These are phyloP conservation scores for Paecilomyces formosus DNA, from an alignment of 2,329 filamentous ascomycete species.

Conservation along the genomic window DNA sequence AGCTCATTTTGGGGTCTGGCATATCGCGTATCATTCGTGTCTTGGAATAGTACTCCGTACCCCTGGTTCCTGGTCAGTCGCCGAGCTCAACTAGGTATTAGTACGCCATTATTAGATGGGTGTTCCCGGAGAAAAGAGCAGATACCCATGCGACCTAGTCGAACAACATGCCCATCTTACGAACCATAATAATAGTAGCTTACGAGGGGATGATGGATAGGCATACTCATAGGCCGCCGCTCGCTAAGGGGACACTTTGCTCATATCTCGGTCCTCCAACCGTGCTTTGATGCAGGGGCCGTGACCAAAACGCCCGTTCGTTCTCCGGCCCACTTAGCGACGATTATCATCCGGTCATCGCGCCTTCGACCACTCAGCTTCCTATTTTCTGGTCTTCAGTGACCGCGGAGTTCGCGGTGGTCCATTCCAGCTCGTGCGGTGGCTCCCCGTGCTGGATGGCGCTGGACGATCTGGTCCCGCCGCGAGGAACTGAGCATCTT, in stretches of 20 bases:
- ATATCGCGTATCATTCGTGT: not conserved
- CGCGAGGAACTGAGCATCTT: not conserved
- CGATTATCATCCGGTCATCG: not conserved
- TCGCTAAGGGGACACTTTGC: not conserved
- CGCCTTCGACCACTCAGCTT: not conserved
- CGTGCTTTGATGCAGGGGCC: not conserved
- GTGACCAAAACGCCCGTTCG: not conserved
- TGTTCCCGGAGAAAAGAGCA: not conserved
- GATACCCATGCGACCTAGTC: not conserved
- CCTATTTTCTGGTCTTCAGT: not conserved
- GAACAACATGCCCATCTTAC: not conserved
- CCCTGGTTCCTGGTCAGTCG: not conserved
- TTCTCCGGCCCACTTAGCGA: not conserved
- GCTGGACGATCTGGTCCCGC: not conserved
- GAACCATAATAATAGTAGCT: not conserved
- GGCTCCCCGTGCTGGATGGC: not conserved
- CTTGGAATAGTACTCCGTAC: not conserved
- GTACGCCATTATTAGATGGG: not conserved
- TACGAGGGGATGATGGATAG: not conserved
- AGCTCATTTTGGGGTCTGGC: not conserved
- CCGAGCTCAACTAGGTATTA: not conserved
- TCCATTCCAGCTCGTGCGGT: not conserved
- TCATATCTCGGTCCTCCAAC: not conserved
- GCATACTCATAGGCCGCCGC: not conserved
- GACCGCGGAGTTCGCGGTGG: not conserved